A percentile compares a stretch with the other conserved stretches of the same genome.
phyloP scores from a whole-genome alignment of 106 monocot genomes.

The Allium fistulosum region DNA sequence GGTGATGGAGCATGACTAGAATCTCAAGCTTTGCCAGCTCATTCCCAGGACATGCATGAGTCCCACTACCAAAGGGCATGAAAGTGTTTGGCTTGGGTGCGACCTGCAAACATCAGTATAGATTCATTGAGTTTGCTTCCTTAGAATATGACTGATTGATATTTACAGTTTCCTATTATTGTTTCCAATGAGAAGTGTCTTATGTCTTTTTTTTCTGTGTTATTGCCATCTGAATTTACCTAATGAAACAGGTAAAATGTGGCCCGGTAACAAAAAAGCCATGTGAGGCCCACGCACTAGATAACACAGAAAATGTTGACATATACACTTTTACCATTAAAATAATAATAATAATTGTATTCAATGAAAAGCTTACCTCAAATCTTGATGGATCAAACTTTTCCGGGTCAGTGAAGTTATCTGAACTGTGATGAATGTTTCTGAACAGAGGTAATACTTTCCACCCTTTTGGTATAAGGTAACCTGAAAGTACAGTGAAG shows the following conservation, averaged over 20 bases:
- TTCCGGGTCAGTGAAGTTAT: constrained; percentile 71
- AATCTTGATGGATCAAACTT: constrained; percentile 94
- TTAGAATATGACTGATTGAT: neutral
- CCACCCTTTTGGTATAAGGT: constrained; percentile 95
- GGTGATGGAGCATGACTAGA: constrained; percentile 83
- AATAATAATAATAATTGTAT: too few species aligned
- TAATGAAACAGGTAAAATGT: too few species aligned
- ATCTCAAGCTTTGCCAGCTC: constrained; percentile 95
- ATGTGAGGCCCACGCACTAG: too few species aligned
- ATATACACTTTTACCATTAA: too few species aligned
- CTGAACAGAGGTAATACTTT: constrained; percentile 87
- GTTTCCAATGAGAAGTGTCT: too few species aligned
- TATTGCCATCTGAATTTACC: too few species aligned
- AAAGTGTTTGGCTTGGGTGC: constrained; percentile 76
- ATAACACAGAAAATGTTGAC: too few species aligned
- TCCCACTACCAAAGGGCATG: constrained; percentile 85
- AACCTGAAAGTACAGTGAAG: constrained; percentile 29
- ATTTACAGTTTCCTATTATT: too few species aligned
- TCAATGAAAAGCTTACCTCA: constrained; percentile 37
- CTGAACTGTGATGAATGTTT: constrained; percentile 84
- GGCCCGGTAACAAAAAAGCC: too few species aligned
- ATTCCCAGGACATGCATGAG: constrained; percentile 89
- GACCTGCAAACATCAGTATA: constrained; percentile 14
- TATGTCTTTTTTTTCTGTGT: too few species aligned
- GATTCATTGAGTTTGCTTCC: neutral